Evolutionary conservation across 2,329 filamentous ascomycete genomes (phyloP), one percentile per base, ranked within the genome.

Genomic region (Mycosphaerella arachidis): DNA sequence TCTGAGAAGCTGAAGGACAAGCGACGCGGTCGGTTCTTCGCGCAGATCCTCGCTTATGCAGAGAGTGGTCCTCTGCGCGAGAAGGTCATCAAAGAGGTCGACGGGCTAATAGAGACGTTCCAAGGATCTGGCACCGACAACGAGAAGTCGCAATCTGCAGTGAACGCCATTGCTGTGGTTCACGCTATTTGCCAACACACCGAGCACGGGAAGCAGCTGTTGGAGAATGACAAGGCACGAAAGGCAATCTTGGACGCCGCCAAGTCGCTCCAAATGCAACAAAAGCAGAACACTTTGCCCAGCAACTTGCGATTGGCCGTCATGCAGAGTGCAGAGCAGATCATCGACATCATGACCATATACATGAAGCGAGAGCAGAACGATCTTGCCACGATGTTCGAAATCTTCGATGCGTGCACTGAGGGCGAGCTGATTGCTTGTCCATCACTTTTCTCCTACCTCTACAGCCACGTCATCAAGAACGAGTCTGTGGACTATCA

Each of bases 161-260:
- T 97, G 72, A 97, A 97, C 73, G 88, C 89, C 0, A 89, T 99
- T 62, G 91, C 96, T 69, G 82, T 94, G 35, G 86, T 94, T 20
- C 85, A 93, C 68, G 89, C 93, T 0, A 82, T 97, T 46, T 90
- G 85, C 67, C 82, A 85, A 31, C 87, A 85, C 68, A 77, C 84
- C 13, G 82, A 82, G 48, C 85, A 85, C 0, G 85, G 81, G 67
- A 81, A 81, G 31, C 96, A 91, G 90, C 76, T 89, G 16, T 76
- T 82, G 16, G 76, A 77, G 1, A 79, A 85, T 53, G 77, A 80
- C 7, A 78, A 81, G 55, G 69, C 86, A 31, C 84, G 94, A 76
- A 77, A 76, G 27, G 80, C 81, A 33, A 72, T 89, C 8, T 74
- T 88, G 55, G 76, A 78, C 27, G 84, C 88, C 33, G 92, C 90